phyloP scores from a whole-genome alignment of 306 rosid genomes.

The Acacia acuminata region DNA sequence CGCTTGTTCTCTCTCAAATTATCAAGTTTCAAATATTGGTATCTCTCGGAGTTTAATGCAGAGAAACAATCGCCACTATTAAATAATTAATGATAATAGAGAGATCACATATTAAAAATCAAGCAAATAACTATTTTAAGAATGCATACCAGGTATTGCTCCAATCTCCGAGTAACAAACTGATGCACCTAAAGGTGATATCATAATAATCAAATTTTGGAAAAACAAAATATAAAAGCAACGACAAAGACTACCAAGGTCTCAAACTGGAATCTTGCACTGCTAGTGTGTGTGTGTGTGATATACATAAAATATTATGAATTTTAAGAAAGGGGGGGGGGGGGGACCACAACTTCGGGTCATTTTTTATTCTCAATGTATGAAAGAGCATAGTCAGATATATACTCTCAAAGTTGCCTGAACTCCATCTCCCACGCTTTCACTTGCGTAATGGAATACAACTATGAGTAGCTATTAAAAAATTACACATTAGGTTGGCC shows the following conservation, averaged over 20 bases:
- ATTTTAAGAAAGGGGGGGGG: too few relatives aligned
- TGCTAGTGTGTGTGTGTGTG: not conserved
- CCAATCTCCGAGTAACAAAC: slow-evolving; percentile 85
- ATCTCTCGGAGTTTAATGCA: not conserved
- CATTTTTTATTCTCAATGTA: not conserved
- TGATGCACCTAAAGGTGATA: slow-evolving; percentile 61
- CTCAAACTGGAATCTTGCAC: not conserved
- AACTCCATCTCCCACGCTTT: not conserved
- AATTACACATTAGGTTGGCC: not conserved
- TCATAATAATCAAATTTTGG: slow-evolving; percentile 27
- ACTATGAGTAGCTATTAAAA: not conserved
- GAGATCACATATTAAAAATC: not conserved
- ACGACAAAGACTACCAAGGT: not conserved
- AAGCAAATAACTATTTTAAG: slow-evolving; percentile 6
- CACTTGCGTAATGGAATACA: not conserved
- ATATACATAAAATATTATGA: not conserved
- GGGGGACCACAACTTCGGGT: too few relatives aligned
- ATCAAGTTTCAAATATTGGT: not conserved
- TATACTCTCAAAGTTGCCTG: not conserved
- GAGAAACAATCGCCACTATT: slow-evolving; percentile 15
- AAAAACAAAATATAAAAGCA: slow-evolving; percentile 11
- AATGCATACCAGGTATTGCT: slow-evolving; percentile 84
- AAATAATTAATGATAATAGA: not conserved
- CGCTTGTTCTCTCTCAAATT: not conserved
- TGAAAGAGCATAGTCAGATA: not conserved